These are phyloP conservation scores for Cornus kousa DNA, from an alignment of 148 eudicot species.

Conservation along the genomic window DNA sequence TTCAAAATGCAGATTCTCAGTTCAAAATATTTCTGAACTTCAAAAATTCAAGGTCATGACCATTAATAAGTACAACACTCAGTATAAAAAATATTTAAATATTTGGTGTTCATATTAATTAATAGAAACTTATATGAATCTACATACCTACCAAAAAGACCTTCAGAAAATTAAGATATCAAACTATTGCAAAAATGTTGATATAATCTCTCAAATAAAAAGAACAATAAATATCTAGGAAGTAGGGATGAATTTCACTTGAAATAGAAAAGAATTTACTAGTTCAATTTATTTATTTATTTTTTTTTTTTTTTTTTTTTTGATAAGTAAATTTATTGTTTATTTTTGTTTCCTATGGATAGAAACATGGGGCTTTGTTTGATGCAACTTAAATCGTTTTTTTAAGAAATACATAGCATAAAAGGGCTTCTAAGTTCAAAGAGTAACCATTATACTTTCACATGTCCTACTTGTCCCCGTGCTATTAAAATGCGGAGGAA, in stretches of 20 bases:
- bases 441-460: background rate
- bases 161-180: background rate
- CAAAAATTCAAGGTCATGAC: background rate
- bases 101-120: background rate
- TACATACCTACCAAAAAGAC: too few species aligned
- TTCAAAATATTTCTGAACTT: background rate
- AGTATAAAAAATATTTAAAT: background rate
- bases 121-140: too few species aligned
- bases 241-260: background rate
- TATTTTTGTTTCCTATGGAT: background rate
- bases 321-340: too few species aligned
- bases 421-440: too few species aligned
- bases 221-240: background rate
- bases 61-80: background rate
- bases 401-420: background rate
- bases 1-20: background rate
- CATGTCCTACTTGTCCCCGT: background rate
- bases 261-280: background rate
- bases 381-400: background rate
- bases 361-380: background rate
- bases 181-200: background rate
- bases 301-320: too few species aligned
- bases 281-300: background rate
- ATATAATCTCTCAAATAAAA: background rate
- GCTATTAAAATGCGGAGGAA: constrained; percentile 2